Base-by-base conservation (phyloP, 148 eudicot species). In the Tetragonia tetragonoides region DNA sequence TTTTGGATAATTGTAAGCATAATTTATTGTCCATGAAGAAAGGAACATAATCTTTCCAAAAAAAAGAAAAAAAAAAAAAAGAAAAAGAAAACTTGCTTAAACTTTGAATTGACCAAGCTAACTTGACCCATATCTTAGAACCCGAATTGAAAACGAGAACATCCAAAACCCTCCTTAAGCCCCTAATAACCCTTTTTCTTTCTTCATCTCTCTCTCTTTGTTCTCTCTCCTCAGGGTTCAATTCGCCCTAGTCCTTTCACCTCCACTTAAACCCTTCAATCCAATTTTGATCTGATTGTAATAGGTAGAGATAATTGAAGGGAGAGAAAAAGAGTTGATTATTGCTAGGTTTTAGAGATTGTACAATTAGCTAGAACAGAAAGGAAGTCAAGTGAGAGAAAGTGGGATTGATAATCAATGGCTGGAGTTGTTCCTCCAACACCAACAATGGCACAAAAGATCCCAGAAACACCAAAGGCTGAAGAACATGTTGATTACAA, bases 401-500 rank as follows among this genome's bases (percentile, higher is more conserved):
- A 9, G 56, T 57, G 74, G 66, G 59, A n/a, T 79, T 66, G 17
- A 41, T 28, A 15, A 38, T 40, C 23, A 81, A 81, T 82, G 87
- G 78, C 85, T 18, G 77, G 75, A 75, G 44, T 77, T 56, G 47
- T 65, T 21, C 75, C 84, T 57, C 79, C 79, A 75, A 40, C 66
- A 41, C 63, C 80, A 64, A 11, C 80, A 77, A 74, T 69, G 78
- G 86, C 20, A 41, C 12, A 80, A 18, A 73, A 72, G 4, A 65
- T 71, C 24, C 68, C 78, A 5, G 78, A 83, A 77, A 71, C 74
- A 12, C 75, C 88, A n/a, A 83, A 85, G 66, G 70, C 15, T n/a
- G 84, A 78, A 38, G 85, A 89, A 83, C 88, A 85, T 85, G 91
- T 89, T 3, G 97, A 94, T 83, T 94, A 89, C 87, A 24, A 82